phyloP scores from a whole-genome alignment of 768 basidiomycete genomes.

The Lepiota venenata region DNA sequence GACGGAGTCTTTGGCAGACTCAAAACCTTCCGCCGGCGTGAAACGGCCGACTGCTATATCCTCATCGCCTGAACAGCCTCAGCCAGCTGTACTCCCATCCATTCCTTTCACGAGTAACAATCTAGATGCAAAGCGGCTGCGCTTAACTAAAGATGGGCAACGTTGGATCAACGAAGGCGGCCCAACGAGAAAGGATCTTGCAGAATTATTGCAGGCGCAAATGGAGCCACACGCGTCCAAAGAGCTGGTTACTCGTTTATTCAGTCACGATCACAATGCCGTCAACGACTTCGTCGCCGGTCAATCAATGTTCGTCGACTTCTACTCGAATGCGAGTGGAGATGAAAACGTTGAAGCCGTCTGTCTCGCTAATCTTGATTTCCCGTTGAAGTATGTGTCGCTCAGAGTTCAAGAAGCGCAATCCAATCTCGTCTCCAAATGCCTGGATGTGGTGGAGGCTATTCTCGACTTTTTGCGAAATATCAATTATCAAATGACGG shows the following conservation, averaged over 20 bases:
- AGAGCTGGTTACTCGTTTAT: slow-evolving; percentile 72
- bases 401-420: slow-evolving; percentile 89
- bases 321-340: slow-evolving; percentile 58
- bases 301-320: slow-evolving; percentile 68
- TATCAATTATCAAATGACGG: slow-evolving; percentile 74
- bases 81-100: slow-evolving; percentile 24
- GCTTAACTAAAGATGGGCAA: slow-evolving; percentile 71
- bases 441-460: slow-evolving; percentile 82
- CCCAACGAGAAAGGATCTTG: slow-evolving; percentile 80
- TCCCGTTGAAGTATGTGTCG: slow-evolving; percentile 91
- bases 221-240: slow-evolving; percentile 85
- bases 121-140: slow-evolving; percentile 58
- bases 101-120: slow-evolving; percentile 51
- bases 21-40: slow-evolving; percentile 30
- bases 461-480: slow-evolving; percentile 73
- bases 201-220: slow-evolving; percentile 82
- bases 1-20: slow-evolving; percentile 37
- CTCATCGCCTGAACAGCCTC: slow-evolving; percentile 18
- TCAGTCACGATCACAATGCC: slow-evolving; percentile 94
- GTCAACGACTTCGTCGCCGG: slow-evolving; percentile 91
- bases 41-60: slow-evolving; percentile 26
- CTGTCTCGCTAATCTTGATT: slow-evolving; percentile 84
- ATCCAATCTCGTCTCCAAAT: slow-evolving; percentile 83
- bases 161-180: slow-evolving; percentile 88
- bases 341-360: slow-evolving; percentile 58